phyloP scores from a whole-genome alignment of 2,329 filamentous ascomycete species.

The Fusarium sororula region DNA sequence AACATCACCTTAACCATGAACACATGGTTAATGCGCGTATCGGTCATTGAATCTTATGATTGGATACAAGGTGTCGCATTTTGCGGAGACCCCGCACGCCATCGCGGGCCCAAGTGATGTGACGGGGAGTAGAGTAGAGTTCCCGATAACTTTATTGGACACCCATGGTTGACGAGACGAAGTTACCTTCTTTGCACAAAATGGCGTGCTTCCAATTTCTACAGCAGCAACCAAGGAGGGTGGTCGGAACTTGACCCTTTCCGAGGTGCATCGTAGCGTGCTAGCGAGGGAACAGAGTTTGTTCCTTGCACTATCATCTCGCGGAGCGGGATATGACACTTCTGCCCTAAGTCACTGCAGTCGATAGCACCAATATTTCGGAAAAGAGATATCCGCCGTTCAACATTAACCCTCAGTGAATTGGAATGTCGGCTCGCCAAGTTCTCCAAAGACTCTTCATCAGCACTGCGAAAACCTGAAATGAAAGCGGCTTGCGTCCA shows the following conservation, averaged over 20 bases:
- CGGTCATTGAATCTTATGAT: conserved; percentile 26
- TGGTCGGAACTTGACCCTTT: background rate
- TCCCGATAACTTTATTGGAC: conserved; percentile 34
- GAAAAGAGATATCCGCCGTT: background rate
- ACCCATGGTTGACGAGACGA: background rate
- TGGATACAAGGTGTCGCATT: background rate
- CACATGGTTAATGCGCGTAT: conserved; percentile 7
- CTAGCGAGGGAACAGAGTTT: background rate
- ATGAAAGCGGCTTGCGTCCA: conserved; percentile 44
- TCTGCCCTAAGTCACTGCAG: background rate
- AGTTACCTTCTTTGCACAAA: background rate
- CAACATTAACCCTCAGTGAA: background rate
- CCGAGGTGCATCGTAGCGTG: background rate
- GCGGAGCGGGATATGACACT: background rate
- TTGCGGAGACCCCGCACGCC: conserved; percentile 42
- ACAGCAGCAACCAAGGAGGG: background rate
- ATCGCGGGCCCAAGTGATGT: conserved; percentile 33
- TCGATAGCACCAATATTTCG: background rate
- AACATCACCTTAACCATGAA: background rate
- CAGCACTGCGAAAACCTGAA: background rate
- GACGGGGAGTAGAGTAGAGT: conserved; percentile 10
- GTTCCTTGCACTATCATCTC: background rate
- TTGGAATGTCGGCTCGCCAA: background rate
- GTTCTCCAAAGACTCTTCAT: background rate
- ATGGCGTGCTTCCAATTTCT: conserved; percentile 34